These are phyloP conservation scores for Chloris gayana DNA, from an alignment of 176 grass and related monocot species.

Conservation along the genomic window DNA sequence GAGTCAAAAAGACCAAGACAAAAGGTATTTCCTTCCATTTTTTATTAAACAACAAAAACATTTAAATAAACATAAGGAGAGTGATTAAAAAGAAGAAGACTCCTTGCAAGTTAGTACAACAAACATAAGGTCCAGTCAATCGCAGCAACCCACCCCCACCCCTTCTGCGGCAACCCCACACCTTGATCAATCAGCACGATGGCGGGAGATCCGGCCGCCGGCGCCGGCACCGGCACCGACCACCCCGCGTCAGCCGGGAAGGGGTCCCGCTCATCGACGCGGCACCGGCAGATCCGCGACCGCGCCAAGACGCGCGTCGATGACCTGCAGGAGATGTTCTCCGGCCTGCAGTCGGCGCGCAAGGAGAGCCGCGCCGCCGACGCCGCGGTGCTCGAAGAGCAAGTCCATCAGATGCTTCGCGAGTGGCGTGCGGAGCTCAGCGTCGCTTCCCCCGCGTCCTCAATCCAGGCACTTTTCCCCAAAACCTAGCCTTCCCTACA, in stretches of 20 bases:
- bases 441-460: constrained; percentile 75
- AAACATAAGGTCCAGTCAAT: neutral
- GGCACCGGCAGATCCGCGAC: constrained; percentile 84
- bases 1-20: neutral
- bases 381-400: constrained; percentile 77
- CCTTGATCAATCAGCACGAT: constrained; percentile 31
- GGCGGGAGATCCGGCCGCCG: constrained; percentile 42
- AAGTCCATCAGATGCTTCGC: constrained; percentile 92
- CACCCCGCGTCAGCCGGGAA: constrained; percentile 47
- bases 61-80: neutral
- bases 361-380: constrained; percentile 86
- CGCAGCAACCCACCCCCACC: neutral
- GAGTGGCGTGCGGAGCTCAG: constrained; percentile 90
- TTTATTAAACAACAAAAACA: neutral
- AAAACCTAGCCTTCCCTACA: constrained; percentile 34
- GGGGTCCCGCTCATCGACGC: constrained; percentile 53
- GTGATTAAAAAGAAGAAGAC: neutral
- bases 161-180: constrained; percentile 3
- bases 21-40: neutral
- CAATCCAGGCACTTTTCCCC: constrained; percentile 52
- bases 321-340: constrained; percentile 90
- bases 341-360: constrained; percentile 79
- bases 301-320: constrained; percentile 84
- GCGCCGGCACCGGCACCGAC: constrained; percentile 2
- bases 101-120: neutral